Evolutionary conservation across 2,329 filamentous ascomycete genomes (phyloP).

Genomic region (Ilyonectria sp.): DNA sequence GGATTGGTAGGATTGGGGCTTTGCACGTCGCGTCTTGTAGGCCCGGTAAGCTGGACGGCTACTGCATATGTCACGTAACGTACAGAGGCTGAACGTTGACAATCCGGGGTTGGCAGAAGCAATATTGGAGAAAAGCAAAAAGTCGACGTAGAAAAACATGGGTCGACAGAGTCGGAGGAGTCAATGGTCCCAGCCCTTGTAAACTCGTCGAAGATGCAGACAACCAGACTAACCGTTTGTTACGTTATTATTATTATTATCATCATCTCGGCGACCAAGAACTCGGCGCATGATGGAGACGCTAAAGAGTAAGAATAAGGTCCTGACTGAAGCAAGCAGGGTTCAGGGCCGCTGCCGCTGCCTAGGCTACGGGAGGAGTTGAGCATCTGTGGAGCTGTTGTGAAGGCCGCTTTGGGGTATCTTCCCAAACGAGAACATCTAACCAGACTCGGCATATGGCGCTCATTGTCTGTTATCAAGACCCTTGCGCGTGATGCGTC

Average conservation of each 20-base stretch:
- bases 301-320: background rate
- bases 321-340: background rate
- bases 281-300: background rate
- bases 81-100: background rate
- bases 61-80: background rate
- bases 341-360: background rate
- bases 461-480: background rate
- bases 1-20: conserved; percentile 22
- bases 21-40: conserved; percentile 5
- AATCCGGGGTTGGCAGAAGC: background rate
- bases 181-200: background rate
- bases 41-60: background rate
- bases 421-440: background rate
- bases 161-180: background rate
- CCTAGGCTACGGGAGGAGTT: background rate
- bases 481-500: background rate
- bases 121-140: background rate
- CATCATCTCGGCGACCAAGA: background rate
- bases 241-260: background rate
- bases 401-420: background rate
- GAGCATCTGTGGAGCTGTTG: background rate
- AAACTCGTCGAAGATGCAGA: background rate
- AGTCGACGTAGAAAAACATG: background rate
- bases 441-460: background rate
- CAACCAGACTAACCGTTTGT: background rate